Base-by-base conservation (phyloP, 441 rosid species). In the Gossypium lobatum region DNA sequence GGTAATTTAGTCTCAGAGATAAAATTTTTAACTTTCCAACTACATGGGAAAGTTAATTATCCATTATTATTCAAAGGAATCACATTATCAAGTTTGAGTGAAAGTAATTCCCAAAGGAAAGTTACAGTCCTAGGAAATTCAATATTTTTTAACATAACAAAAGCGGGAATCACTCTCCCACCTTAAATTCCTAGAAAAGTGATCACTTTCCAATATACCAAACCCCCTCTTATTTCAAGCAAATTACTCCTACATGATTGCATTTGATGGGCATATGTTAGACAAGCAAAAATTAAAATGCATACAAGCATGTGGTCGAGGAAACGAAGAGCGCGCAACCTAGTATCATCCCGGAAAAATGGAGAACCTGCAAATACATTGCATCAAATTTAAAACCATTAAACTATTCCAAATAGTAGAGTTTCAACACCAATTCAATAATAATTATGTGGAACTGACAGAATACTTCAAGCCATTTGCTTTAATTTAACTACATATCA, bases 221-320 rank as follows among this genome's bases (percentile, higher is more conserved):
- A 8, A 1, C 46, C 46, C 46, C 46, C 46, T 39, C 46, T 39
- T 57, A 2, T 7, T 50, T 60, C 73, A 73, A 75, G 53, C 60
- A 62, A 34, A 13, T 50, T 45, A 39, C 42, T 57, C 48, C 23
- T 52, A 25, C 63, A n/a, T 28, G 52, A 68, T 11, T 48, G 23
- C 50, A 25, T 16, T 58, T 60, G 79, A 66, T 69, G 48, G 59
- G 21, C 21, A 66, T 28, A 45, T 54, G 70, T 17, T 53, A 52
- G 45, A 28, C 28, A 76, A 64, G 28, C 48, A 37, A 73, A 66
- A 79, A 72, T 39, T 68, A n/a, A 77, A 78, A 71, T 45, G 77
- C 97, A 78, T 95, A 95, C 99, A 85, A 95, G 96, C 93, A 95
- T 81, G 85, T 95, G 98, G 82, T 95, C 99, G 72, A 95, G 99